Percentiles rank a stretch among this genome's conserved stretches.
Evolutionary conservation across 306 rosid genomes (phyloP).

Genomic region (Vachellia pachyceras): DNA sequence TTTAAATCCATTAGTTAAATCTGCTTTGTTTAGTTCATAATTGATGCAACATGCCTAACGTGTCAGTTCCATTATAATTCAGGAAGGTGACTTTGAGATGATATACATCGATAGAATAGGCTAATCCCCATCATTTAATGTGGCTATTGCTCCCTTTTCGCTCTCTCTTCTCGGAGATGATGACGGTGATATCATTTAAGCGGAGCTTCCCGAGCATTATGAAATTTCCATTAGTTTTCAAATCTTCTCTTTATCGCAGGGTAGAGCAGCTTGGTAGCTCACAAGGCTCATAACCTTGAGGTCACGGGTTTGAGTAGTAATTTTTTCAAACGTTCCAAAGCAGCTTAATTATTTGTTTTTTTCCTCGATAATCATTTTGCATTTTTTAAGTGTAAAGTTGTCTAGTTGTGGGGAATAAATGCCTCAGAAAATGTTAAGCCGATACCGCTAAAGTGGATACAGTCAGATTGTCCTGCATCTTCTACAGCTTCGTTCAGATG

Average conservation of each 20-base stretch:
- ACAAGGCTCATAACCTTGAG: no score
- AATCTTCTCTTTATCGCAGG: no score
- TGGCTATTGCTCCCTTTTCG: constrained; percentile 35
- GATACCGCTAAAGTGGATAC: not conserved
- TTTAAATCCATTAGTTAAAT: constrained; percentile 19
- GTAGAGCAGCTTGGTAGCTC: no score
- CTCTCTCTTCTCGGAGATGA: constrained; percentile 29
- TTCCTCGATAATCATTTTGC: not conserved
- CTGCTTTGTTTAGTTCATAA: not conserved
- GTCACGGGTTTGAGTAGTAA: not conserved
- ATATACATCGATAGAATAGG: constrained; percentile 21
- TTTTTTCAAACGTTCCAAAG: not conserved
- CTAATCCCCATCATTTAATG: no score
- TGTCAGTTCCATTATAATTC: constrained; percentile 20
- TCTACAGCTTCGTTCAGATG: not conserved
- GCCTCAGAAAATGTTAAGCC: constrained; percentile 14
- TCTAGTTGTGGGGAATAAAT: not conserved
- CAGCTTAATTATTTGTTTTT: not conserved
- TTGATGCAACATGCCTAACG: constrained; percentile 6
- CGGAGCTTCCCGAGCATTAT: not conserved
- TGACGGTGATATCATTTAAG: constrained; percentile 35
- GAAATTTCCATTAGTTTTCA: no score
- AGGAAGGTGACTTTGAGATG: constrained; percentile 52
- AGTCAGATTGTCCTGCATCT: not conserved
- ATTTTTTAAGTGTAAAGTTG: not conserved